phyloP scores from a whole-genome alignment of 73 alveolate genomes.

The Paramecium sonneborni region DNA sequence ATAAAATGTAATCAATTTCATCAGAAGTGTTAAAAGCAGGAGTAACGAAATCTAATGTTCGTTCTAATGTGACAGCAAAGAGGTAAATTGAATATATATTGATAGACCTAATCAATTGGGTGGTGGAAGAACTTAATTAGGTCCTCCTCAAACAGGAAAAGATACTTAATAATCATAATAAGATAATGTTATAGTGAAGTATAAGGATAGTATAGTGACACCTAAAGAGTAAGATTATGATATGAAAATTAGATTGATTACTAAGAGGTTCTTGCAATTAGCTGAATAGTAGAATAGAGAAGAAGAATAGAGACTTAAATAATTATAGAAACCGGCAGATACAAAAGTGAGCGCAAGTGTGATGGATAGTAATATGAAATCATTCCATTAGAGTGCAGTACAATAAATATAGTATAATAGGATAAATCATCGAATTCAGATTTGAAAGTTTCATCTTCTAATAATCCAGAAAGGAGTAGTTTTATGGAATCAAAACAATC shows the following conservation, averaged over 20 bases:
- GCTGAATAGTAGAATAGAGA: background rate
- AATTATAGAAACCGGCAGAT: constrained; percentile 2
- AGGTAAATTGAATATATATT: background rate
- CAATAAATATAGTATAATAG: background rate
- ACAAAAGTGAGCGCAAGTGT: constrained; percentile 17
- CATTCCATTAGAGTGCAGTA: constrained; percentile 38
- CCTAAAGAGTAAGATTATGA: constrained; percentile 14
- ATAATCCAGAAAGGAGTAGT: constrained; percentile 17
- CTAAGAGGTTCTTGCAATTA: background rate
- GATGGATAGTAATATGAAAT: constrained; percentile 41
- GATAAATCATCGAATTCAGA: constrained; percentile 56
- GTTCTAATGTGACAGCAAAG: background rate
- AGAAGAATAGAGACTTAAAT: background rate
- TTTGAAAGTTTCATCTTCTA: constrained; percentile 38
- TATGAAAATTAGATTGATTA: background rate
- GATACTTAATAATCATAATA: background rate
- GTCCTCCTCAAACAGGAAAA: constrained; percentile 19
- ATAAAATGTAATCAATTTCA: background rate
- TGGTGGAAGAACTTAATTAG: constrained; percentile 37
- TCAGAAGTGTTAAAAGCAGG: constrained; percentile 46
- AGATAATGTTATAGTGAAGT: constrained; percentile 20
- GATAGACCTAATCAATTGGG: background rate
- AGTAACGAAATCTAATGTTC: constrained; percentile 15
- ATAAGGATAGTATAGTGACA: background rate
- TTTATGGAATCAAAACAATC: constrained; percentile 45